A percentile compares a stretch with the other conserved stretches of the same genome.
These are phyloP conservation scores for Blastobotrys muscicola DNA, from an alignment of 805 yeast genomes.

Conservation along the genomic window DNA sequence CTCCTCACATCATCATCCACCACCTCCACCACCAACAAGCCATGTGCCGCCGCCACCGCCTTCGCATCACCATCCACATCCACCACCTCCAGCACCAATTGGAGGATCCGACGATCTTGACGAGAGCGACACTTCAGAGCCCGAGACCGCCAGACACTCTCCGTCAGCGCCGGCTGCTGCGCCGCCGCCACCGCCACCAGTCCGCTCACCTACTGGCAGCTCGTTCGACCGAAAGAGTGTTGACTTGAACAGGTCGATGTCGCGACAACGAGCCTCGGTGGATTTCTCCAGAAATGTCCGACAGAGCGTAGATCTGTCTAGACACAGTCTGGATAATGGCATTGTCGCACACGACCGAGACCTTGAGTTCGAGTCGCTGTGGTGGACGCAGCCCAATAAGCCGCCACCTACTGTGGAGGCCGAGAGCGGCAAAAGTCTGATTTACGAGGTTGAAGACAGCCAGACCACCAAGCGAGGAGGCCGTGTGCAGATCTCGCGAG, in stretches of 20 bases:
- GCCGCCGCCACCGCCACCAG: slow-evolving; percentile 5
- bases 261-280: slow-evolving; percentile 15
- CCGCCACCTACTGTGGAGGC: slow-evolving; percentile 46
- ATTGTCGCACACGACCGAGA: slow-evolving; percentile 26
- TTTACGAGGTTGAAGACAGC: slow-evolving; percentile 58
- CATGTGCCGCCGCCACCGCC: slow-evolving; percentile 11
- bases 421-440: slow-evolving; percentile 39
- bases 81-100: slow-evolving; percentile 8
- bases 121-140: slow-evolving; percentile 4
- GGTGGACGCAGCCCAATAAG: slow-evolving; percentile 58
- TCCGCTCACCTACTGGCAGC: slow-evolving; percentile 11
- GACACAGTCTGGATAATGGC: slow-evolving; percentile 3
- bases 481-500: slow-evolving; percentile 41
- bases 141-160: slow-evolving; percentile 17
- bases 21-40: slow-evolving; percentile 14
- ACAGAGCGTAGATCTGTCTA: slow-evolving; percentile 2
- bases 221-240: not conserved
- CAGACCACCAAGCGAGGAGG: slow-evolving; percentile 48
- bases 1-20: slow-evolving; percentile 11
- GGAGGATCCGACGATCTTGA: slow-evolving; percentile 1
- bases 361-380: slow-evolving; percentile 32
- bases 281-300: slow-evolving; percentile 10
- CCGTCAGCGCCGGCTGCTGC: not conserved
- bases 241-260: not conserved
- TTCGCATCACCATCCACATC: slow-evolving; percentile 14